phyloP scores from a whole-genome alignment of 202 grass and related monocot species.

The Carex arenaria region DNA sequence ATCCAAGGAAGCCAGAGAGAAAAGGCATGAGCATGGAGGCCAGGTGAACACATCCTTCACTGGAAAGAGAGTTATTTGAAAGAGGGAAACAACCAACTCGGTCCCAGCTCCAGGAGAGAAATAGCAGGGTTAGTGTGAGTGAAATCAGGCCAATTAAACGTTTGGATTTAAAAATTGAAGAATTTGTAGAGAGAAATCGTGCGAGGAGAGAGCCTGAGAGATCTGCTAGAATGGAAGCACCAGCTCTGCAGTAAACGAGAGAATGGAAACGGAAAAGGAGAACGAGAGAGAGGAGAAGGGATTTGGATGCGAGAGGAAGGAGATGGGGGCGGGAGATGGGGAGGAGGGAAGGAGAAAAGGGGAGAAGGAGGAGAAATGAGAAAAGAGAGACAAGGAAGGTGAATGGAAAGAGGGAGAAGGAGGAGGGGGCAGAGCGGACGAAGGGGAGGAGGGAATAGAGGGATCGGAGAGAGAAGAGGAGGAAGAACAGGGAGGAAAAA shows the following conservation, averaged over 20 bases:
- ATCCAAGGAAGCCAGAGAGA: constrained; percentile 55
- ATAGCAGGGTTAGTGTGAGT: constrained; percentile 22
- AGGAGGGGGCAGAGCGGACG: constrained; percentile 43
- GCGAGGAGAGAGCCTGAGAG: constrained; percentile 47
- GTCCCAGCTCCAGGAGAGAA: constrained; percentile 37
- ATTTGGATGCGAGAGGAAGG: constrained; percentile 32
- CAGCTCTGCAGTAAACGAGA: constrained; percentile 33
- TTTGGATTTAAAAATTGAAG: constrained; percentile 32
- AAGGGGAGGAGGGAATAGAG: constrained; percentile 52
- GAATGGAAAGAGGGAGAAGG: constrained; percentile 34
- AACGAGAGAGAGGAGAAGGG: constrained; percentile 45
- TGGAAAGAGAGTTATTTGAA: constrained; percentile 12
- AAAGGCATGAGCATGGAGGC: constrained; percentile 53
- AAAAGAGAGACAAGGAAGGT: constrained; percentile 30
- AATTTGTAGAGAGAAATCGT: constrained; percentile 47
- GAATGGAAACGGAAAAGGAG: constrained; percentile 44
- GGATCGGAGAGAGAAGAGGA: constrained; percentile 39
- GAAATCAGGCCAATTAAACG: constrained; percentile 30
- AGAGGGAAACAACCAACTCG: constrained; percentile 35
- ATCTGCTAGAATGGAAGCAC: constrained; percentile 46
- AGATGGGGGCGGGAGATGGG: constrained; percentile 26
- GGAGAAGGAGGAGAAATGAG: constrained; percentile 33
- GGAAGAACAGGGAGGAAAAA: constrained; percentile 31
- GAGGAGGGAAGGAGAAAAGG: constrained; percentile 15
- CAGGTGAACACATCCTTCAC: constrained; percentile 31